Evolutionary conservation across 2,329 filamentous ascomycete genomes (phyloP), one percentile per base, ranked within the genome.

Genomic region (Grosmannia clavigera): DNA sequence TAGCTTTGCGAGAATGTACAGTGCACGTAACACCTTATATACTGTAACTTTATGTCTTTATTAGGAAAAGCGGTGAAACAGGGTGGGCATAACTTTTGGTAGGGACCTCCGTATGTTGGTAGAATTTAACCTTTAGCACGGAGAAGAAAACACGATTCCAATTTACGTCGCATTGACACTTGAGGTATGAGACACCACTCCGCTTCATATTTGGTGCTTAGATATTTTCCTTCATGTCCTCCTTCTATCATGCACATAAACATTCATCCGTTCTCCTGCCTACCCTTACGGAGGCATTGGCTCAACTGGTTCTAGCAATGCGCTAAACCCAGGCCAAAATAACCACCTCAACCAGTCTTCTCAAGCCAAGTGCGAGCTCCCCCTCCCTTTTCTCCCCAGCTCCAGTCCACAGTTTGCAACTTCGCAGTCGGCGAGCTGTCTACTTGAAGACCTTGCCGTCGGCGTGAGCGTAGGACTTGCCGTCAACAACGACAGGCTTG

Each of bases 361-460:
- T 19, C 35, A 57, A 33, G 46, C 38, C 38, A 48, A 46, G 55
- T 46, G 55, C 55, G 55, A 51, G 29, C 46, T 38, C 43, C 56
- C 46, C 46, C 31, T 51, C 29, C 56, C 19, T 10, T n/a, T 22
- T 10, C 27, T 27, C 38, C 33, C 52, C 33, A 40, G 5, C 43
- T 50, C 54, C 31, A 27, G 22, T 16, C 54, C 11, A 4, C 40
- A n/a, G 14, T 12, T 40, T 40, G 38, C 38, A 16, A 40, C 38
- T 16, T 16, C 5, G 38, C 38, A 3, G 14, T 9, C 9, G 22
- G 31, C 54, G 35, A 29, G n/a, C 5, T 31, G 67, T 71, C 83
- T 96, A 97, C 84, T 97, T 97, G 88, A 96, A 97, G 75, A 97
- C 91, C 85, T 97, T 96, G 74, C 94, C 94, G 71, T 90, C 87